These are phyloP conservation scores for Rhodotorula babjevae DNA, from an alignment of 768 basidiomycete genomes.

Conservation along the genomic window DNA sequence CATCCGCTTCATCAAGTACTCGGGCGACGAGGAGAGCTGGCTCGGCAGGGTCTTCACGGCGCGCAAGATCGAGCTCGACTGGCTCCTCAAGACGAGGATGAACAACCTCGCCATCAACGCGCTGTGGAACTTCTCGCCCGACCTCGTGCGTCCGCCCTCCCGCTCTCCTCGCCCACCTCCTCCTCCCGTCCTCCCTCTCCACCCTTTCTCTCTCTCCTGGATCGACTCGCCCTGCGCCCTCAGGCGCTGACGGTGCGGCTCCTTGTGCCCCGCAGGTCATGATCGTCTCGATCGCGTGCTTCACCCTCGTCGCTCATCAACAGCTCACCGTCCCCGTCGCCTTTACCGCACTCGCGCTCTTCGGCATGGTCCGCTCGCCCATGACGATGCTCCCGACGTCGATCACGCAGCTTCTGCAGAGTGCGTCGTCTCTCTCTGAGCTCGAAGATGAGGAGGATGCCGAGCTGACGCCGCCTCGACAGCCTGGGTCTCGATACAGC, in stretches of 20 bases:
- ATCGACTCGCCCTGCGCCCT: background rate
- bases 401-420: constrained; percentile 20
- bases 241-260: background rate
- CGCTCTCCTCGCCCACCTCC: no score
- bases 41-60: constrained; percentile 12
- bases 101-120: constrained; percentile 17
- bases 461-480: background rate
- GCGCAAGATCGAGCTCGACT: constrained; percentile 21
- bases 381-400: constrained; percentile 29
- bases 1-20: constrained; percentile 41
- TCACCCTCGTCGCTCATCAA: constrained; percentile 55
- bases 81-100: constrained; percentile 19
- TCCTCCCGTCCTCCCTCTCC: no score
- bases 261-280: constrained; percentile 13
- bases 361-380: constrained; percentile 46
- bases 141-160: background rate
- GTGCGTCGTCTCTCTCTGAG: background rate
- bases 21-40: constrained; percentile 23
- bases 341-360: constrained; percentile 81
- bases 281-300: constrained; percentile 32
- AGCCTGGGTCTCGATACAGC: constrained; percentile 43
- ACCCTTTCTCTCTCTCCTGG: background rate
- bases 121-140: constrained; percentile 33
- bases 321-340: constrained; percentile 71
- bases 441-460: no score